A percentile compares a stretch with the other conserved stretches of the same genome.
Conservation (phyloP, 495 filamentous ascomycete species). For the Podospora australis region DNA sequence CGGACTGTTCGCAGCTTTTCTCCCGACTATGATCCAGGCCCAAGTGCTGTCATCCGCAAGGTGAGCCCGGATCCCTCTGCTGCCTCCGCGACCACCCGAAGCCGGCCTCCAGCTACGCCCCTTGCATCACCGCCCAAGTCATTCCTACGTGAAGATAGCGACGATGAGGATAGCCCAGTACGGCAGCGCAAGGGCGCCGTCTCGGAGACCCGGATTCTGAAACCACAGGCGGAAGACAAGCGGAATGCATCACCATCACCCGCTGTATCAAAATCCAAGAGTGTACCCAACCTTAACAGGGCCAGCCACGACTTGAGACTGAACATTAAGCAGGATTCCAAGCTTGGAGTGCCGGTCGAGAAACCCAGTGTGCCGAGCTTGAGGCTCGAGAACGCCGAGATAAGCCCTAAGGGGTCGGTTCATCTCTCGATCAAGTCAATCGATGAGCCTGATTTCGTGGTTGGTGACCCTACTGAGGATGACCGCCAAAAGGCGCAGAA, state of each 20-base stretch:
- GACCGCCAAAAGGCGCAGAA: constrained; percentile 68
- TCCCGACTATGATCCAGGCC: constrained; percentile 57
- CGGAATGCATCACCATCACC: constrained; percentile 23
- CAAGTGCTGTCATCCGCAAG: constrained; percentile 52
- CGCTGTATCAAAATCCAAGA: constrained; percentile 29
- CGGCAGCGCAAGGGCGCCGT: constrained; percentile 13
- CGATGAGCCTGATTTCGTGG: constrained; percentile 42
- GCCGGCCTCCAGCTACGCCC: constrained; percentile 10
- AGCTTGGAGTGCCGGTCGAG: constrained; percentile 38
- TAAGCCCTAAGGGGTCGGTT: constrained; percentile 18
- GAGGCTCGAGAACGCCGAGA: constrained; percentile 26
- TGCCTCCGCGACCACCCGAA: constrained; percentile 12
- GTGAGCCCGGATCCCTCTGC: constrained; percentile 33
- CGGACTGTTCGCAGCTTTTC: constrained; percentile 47
- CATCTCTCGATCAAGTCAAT: constrained; percentile 32
- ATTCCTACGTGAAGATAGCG: constrained; percentile 34
- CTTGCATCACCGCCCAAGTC: constrained; percentile 24
- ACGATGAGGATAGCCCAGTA: constrained; percentile 30
- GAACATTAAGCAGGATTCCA: constrained; percentile 12
- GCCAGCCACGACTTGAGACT: constrained; percentile 12
- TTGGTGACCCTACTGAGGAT: constrained; percentile 53
- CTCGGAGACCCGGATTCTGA: constrained; percentile 13
- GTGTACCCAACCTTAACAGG: constrained; percentile 23
- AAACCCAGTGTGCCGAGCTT: constrained; percentile 40
- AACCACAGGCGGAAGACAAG: constrained; percentile 16